Base-by-base conservation (phyloP, 345 rosid species). In the Arabidopsis arenosa region DNA sequence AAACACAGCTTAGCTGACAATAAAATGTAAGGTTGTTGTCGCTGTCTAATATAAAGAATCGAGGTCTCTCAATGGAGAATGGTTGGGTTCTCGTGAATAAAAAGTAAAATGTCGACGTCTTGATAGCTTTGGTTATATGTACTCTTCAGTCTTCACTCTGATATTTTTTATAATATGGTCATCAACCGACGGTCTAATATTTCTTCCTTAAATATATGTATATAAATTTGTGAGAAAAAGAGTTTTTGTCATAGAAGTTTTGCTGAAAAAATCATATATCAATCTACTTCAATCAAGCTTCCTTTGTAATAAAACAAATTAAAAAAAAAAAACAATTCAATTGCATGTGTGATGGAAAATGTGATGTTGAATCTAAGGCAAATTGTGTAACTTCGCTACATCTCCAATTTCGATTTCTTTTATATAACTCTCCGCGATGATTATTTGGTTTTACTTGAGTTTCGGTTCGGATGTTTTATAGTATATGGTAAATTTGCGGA, bases 41-140 rank as follows among this genome's bases (percentile, higher is more conserved):
- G 30, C n/a, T 76, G 65, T 76, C 70, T 52, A 14, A 61, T 40
- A 52, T 59, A 61, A 68, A 76, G 75, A 68, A 52, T 52, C 69
- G 17, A 66, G 35, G 61, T 57, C 78, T 66, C 59, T 47, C 66
- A 45, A 36, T 28, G 41, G 51, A 56, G 66, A 75, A 41, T 68
- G 59, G 74, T 70, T 63, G 70, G 28, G 55, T 33, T 13, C 79
- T 76, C 79, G 75, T 75, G 70, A 68, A 60, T 9, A 52, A 52
- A 36, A 68, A 76, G 57, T 14, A 14, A 45, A 62, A 76, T n/a
- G 80, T 69, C 80, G 41, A 57, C 70, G 65, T 76, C 80, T 35
- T 53, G 70, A 56, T 54, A 64, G 66, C 66, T 74, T 49, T 48
- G 15, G 52, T 21, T 51, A 37, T 39, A 55, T 58, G 43, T 58